Evolutionary conservation across 306 rosid species (phyloP), one percentile per base, ranked within the genome.

Genomic region (Aeschynomene evenia): DNA sequence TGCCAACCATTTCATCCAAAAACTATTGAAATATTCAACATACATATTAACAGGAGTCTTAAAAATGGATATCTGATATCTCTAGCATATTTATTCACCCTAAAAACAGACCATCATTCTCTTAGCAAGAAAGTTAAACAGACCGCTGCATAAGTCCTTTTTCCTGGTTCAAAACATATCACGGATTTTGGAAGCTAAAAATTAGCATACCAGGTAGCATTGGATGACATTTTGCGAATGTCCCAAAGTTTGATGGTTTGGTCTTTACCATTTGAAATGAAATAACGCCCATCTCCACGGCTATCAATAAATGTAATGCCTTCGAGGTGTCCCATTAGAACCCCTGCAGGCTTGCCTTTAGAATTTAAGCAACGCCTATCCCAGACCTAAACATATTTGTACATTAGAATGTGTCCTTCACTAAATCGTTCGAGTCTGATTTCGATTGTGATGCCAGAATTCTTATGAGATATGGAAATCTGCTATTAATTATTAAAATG

Each of bases 231-330:
- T 77, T 74, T 89, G 58, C 97, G 86, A 59, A 94, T 89, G 68
- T 91, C 99, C 99, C 99, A 94, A 26, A 94, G 99, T 86, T 94
- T 94, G 63, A 87, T 91, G 77, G 88, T 73, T 84, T 94, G 99
- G 79, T 94, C 99, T 84, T 94, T 91, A 59, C 99, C 91, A 53
- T 94, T 89, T 46, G 99, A 91, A 83, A 91, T 89, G 80, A 91
- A 87, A 86, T 89, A 90, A 33, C 92, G 96, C 14, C 95, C 97
- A 80, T 94, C 97, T 77, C 98, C 96, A 54, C 89, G 85, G 73
- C 82, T 82, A 79, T 94, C 98, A 34, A 94, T 87, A 80, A 78
- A 94, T 56, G 98, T 80, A 72, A 94, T 73, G 61, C 98, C 98
- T 86, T 94, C 95, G 50, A 90, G 81, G 73, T 90, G 98, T 67